phyloP scores from a whole-genome alignment of 495 filamentous ascomycete species.

The Penicillium cinerascens region DNA sequence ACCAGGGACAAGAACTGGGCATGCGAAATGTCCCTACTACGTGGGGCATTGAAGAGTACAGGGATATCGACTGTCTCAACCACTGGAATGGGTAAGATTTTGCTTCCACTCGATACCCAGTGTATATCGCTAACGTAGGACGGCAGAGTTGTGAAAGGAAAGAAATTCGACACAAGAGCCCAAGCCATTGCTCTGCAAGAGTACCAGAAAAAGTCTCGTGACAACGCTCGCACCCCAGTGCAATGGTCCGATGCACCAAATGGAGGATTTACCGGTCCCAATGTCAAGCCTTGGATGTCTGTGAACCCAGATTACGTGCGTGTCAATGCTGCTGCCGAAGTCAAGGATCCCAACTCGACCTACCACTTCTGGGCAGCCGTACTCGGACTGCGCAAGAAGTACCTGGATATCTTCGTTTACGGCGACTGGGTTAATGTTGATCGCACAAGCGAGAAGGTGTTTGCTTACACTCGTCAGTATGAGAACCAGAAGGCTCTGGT shows the following conservation, averaged over 20 bases:
- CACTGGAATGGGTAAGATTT: constrained; percentile 52
- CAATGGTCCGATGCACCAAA: constrained; percentile 49
- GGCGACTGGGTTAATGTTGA: constrained; percentile 55
- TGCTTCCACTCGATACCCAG: neutral
- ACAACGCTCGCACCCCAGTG: constrained; percentile 55
- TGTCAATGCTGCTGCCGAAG: constrained; percentile 51
- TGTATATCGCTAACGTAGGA: neutral
- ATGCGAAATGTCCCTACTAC: constrained; percentile 65
- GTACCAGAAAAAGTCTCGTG: constrained; percentile 51
- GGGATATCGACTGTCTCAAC: constrained; percentile 67
- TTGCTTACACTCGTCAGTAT: constrained; percentile 45
- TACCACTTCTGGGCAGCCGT: constrained; percentile 53
- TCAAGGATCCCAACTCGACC: constrained; percentile 40
- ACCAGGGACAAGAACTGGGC: constrained; percentile 75
- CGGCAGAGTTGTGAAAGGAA: constrained; percentile 33
- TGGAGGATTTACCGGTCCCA: constrained; percentile 49
- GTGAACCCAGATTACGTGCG: constrained; percentile 50
- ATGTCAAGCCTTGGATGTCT: constrained; percentile 60
- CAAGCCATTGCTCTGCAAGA: constrained; percentile 35
- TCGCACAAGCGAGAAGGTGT: constrained; percentile 40
- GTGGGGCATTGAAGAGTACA: constrained; percentile 67
- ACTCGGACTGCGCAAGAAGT: constrained; percentile 51
- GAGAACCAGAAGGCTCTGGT: constrained; percentile 46
- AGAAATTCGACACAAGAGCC: constrained; percentile 30
- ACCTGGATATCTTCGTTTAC: constrained; percentile 58